A percentile compares a stretch with the other conserved stretches of the same genome.
phyloP scores from a whole-genome alignment of 257 asterid genomes.

The Fraxinus americana region DNA sequence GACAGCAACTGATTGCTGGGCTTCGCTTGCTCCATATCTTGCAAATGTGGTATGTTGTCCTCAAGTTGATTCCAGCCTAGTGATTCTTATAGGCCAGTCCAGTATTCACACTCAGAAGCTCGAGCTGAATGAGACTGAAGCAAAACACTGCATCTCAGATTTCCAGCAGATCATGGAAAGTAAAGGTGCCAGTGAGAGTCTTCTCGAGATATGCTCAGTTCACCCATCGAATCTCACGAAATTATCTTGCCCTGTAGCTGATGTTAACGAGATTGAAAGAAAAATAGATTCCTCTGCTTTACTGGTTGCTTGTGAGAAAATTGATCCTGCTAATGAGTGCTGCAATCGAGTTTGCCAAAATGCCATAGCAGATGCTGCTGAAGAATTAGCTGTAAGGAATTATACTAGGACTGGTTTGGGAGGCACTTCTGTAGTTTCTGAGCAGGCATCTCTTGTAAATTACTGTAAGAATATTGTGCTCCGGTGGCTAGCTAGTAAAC shows the following conservation, averaged over 20 bases:
- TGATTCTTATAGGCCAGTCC: constrained; percentile 36
- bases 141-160: constrained; percentile 42
- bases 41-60: constrained; percentile 44
- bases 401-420: not conserved
- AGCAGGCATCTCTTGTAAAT: constrained; percentile 11
- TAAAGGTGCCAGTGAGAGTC: constrained; percentile 35
- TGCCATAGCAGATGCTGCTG: constrained; percentile 41
- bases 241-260: constrained; percentile 35
- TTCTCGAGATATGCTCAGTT: constrained; percentile 37
- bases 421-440: constrained; percentile 1
- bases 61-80: constrained; percentile 34
- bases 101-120: constrained; percentile 25
- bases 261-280: constrained; percentile 22
- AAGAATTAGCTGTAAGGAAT: constrained; percentile 24
- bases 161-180: constrained; percentile 35
- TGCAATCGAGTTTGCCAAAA: constrained; percentile 38
- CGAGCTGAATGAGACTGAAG: constrained; percentile 26
- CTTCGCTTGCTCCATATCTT: constrained; percentile 37
- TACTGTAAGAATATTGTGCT: constrained; percentile 33
- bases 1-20: constrained; percentile 43
- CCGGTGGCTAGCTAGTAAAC: constrained; percentile 39
- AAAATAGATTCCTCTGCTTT: constrained; percentile 27
- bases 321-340: constrained; percentile 37
- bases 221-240: constrained; percentile 24
- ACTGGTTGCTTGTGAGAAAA: constrained; percentile 28